phyloP scores from a whole-genome alignment of 2,329 filamentous ascomycete genomes.

The Pezicula neosporulosa region DNA sequence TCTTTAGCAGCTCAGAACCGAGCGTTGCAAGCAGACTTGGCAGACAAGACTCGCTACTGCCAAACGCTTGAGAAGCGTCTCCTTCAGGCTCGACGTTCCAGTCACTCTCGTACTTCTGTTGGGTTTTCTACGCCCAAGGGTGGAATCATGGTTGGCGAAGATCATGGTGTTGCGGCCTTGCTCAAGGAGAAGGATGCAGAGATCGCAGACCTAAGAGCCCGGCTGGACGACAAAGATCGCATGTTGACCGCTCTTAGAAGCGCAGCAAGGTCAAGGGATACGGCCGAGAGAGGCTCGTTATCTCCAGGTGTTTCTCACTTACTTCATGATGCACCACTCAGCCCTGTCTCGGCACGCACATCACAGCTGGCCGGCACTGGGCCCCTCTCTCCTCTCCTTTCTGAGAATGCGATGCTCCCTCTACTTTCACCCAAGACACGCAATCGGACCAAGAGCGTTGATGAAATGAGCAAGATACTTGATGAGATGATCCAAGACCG shows the following conservation, averaged over 20 bases:
- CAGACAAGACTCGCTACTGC: constrained; percentile 97
- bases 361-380: constrained; percentile 21
- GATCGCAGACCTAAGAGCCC: constrained; percentile 84
- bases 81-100: constrained; percentile 84
- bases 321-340: constrained; percentile 23
- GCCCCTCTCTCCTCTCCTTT: constrained; percentile 13
- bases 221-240: constrained; percentile 89
- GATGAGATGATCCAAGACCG: constrained; percentile 96
- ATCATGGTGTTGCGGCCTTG: constrained; percentile 68
- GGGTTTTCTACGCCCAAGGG: constrained; percentile 59
- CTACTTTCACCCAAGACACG: constrained; percentile 21
- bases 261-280: constrained; percentile 81
- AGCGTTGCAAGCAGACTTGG: constrained; percentile 89
- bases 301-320: constrained; percentile 10
- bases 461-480: constrained; percentile 89
- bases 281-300: constrained; percentile 55
- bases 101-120: constrained; percentile 81
- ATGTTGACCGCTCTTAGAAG: constrained; percentile 87
- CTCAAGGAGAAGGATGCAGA: constrained; percentile 89
- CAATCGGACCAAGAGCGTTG: constrained; percentile 59
- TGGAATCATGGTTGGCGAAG: constrained; percentile 70
- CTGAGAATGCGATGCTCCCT: constrained; percentile 7
- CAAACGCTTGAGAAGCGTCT: constrained; percentile 88
- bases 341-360: constrained; percentile 24
- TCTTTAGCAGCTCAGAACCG: constrained; percentile 81